Evolutionary conservation across 1,139 yeast genomes (phyloP).

Genomic region (Nakaseomyces uthaithaninus): DNA sequence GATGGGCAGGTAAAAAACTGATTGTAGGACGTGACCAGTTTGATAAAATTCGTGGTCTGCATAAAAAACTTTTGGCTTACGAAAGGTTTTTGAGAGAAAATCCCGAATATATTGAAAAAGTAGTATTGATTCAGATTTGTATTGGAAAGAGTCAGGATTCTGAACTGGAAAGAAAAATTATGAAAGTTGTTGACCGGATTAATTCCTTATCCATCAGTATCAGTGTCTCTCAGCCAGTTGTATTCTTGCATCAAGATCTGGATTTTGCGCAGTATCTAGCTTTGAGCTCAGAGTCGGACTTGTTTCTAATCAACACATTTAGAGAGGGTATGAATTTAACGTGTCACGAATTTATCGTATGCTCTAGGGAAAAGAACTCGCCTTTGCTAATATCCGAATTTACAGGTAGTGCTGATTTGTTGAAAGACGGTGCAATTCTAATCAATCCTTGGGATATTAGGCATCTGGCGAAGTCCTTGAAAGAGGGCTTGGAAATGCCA

Average conservation of each 20-base stretch:
- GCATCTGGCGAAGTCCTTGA: constrained; percentile 55
- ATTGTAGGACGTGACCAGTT: constrained; percentile 85
- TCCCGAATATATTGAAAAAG: constrained; percentile 61
- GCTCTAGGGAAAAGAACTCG: constrained; percentile 63
- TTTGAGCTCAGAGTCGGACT: constrained; percentile 73
- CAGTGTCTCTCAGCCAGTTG: constrained; percentile 77
- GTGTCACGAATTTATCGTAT: constrained; percentile 85
- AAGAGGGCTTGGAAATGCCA: constrained; percentile 56
- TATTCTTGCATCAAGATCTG: constrained; percentile 77
- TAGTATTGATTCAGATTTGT: constrained; percentile 79
- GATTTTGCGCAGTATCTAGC: constrained; percentile 87
- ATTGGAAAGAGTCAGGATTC: constrained; percentile 44
- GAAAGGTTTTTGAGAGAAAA: constrained; percentile 64
- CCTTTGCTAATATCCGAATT: constrained; percentile 87
- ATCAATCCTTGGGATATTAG: constrained; percentile 88
- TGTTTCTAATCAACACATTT: constrained; percentile 80
- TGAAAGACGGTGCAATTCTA: constrained; percentile 63
- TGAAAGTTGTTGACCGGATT: constrained; percentile 74
- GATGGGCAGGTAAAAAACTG: constrained; percentile 62
- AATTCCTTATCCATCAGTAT: constrained; percentile 68
- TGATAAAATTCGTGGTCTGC: constrained; percentile 80
- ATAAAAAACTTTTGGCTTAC: constrained; percentile 80
- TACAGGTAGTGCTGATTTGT: constrained; percentile 82
- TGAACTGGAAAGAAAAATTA: constrained; percentile 61
- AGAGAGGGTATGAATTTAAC: constrained; percentile 96